Conservation (phyloP, 345 rosid species). For the Luvunga scandens region DNA sequence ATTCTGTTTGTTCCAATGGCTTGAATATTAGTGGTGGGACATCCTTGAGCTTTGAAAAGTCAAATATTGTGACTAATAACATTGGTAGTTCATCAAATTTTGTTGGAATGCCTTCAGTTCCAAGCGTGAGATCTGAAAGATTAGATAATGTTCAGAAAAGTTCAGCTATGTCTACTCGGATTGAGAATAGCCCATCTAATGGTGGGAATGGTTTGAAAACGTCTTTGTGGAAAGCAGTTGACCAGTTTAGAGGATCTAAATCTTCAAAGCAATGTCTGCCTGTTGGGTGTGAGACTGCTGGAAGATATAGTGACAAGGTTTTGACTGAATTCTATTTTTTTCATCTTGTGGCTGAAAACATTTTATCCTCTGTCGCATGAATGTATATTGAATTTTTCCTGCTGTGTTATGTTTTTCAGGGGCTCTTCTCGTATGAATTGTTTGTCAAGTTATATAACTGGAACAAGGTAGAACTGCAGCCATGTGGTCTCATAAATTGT, state of each 20-base stretch:
- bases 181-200: constrained; percentile 30
- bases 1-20: constrained; percentile 14
- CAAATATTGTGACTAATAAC: constrained; percentile 28
- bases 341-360: not conserved
- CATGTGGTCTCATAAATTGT: constrained; percentile 84
- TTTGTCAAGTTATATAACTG: constrained; percentile 74
- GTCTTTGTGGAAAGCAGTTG: constrained; percentile 63
- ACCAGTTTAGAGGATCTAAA: constrained; percentile 61
- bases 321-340: constrained; percentile 6
- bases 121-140: constrained; percentile 34
- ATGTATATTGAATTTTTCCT: constrained; percentile 11
- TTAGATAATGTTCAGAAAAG: constrained; percentile 29
- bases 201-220: constrained; percentile 50
- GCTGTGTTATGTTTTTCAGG: constrained; percentile 45
- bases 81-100: constrained; percentile 21
- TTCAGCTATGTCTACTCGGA: constrained; percentile 27
- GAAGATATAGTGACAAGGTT: constrained; percentile 70
- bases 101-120: constrained; percentile 18
- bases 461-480: constrained; percentile 67
- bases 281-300: constrained; percentile 40
- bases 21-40: constrained; percentile 16
- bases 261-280: constrained; percentile 24
- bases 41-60: constrained; percentile 26
- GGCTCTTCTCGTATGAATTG: constrained; percentile 68
- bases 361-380: constrained; percentile 2